Evolutionary conservation across 495 filamentous ascomycete genomes (phyloP).

Genomic region (Echria macrotheca): DNA sequence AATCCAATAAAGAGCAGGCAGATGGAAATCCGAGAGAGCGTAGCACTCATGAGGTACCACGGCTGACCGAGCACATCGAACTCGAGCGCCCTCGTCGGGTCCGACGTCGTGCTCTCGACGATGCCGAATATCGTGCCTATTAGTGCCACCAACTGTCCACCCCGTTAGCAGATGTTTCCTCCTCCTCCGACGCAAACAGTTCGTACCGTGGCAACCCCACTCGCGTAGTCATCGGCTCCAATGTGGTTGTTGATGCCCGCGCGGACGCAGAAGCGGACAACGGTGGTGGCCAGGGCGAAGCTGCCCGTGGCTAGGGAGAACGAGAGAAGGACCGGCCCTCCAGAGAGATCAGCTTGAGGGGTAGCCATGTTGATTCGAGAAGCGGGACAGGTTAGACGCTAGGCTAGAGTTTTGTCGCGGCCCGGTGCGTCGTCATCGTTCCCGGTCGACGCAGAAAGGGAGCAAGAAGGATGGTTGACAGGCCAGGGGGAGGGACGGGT

Average conservation of each 20-base stretch:
- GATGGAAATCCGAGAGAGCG: conserved; percentile 33
- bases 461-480: conserved; percentile 11
- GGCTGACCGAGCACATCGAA: conserved; percentile 33
- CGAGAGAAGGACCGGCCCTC: conserved; percentile 35
- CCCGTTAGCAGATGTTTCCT: conserved; percentile 1
- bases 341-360: conserved; percentile 22
- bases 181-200: not conserved
- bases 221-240: conserved; percentile 29
- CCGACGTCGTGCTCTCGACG: conserved; percentile 23
- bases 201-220: conserved; percentile 27
- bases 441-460: conserved; percentile 1
- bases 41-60: conserved; percentile 33
- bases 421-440: conserved; percentile 12
- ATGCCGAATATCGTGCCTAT: conserved; percentile 32
- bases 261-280: conserved; percentile 30
- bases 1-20: conserved; percentile 30
- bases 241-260: conserved; percentile 20
- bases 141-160: conserved; percentile 27
- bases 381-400: not conserved
- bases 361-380: conserved; percentile 18
- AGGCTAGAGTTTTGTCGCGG: conserved; percentile 9
- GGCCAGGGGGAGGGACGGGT: not conserved
- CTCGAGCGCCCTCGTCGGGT: conserved; percentile 23
- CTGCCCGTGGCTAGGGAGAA: conserved; percentile 30
- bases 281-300: conserved; percentile 29